Base-by-base conservation (phyloP, 192 early-diverging fungal genomes). In the Thoreauomyces humboldtii region DNA sequence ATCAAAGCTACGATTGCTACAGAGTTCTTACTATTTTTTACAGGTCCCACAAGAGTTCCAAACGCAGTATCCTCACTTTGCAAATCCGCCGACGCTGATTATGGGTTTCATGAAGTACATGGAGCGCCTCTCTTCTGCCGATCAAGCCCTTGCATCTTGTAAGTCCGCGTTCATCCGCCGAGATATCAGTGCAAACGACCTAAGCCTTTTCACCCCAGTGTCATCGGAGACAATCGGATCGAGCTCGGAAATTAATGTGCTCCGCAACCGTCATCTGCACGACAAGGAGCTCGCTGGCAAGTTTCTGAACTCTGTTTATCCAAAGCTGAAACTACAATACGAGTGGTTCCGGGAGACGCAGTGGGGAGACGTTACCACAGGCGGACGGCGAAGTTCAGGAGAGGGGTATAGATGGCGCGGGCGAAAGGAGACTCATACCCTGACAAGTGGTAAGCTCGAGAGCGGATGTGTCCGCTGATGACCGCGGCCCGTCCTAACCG, bases 331-430 rank as follows among this genome's bases (percentile, higher is more conserved):
- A 12, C 70, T 59, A 34, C 88, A 92, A 67, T 90, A 89, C 50
- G 67, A 81, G 35, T 98, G 87, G 88, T 94, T 95, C 73, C 76
- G 84, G 36, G 71, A 54, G 6, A 94, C 90, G 12, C 93, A 95
- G 76, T 72, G 75, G 44, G 92, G 93, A 21, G 73, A 87, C 15
- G 67, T 73, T 19, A 67, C 78, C 24, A 67, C 75, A 11, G 85
- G 73, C 33, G 79, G 79, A 1, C 74, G 85, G 2, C 55, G 58
- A 4, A 72, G 72, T 4, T 71, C 69, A 37, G 61, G 67, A n/a
- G 87, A 88, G 42, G 93, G 86, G 2, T 98, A 91, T 79, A 74
- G 92, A 14, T 98, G 95, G 95, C 77, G 91, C 42, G 95, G 95
- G 0, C 83, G 92, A 35, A 90, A 89, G 2, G 77, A 74, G 22